A percentile compares a stretch with the other conserved stretches of the same genome.
phyloP scores from a whole-genome alignment of 2,329 filamentous ascomycete genomes.

The Blastomyces silverae region DNA sequence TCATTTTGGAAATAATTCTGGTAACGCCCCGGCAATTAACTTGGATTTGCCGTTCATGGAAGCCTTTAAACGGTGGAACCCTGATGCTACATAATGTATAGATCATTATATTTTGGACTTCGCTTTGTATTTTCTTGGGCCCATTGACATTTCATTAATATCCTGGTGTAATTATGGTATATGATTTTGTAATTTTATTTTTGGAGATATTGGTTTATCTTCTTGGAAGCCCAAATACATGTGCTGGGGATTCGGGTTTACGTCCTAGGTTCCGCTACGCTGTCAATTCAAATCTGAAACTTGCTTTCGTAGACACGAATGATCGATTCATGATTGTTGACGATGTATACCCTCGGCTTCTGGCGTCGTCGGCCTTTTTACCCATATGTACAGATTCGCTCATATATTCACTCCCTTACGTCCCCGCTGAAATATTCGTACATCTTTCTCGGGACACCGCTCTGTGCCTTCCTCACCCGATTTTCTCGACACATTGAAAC shows the following conservation, averaged over 20 bases:
- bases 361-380: not conserved
- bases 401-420: not conserved
- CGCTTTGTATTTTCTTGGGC: not conserved
- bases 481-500: constrained; percentile 10
- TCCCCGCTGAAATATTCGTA: too few relatives aligned
- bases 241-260: too few relatives aligned
- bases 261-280: not conserved
- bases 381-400: not conserved
- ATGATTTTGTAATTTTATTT: constrained; percentile 1
- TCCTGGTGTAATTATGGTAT: constrained; percentile 1
- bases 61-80: constrained; percentile 8
- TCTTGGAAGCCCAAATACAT: not conserved
- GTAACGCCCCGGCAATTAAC: not conserved
- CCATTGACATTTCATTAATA: not conserved
- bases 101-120: not conserved
- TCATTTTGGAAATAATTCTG: not conserved
- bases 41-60: constrained; percentile 3
- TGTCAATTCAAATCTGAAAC: not conserved
- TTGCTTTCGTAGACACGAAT: not conserved
- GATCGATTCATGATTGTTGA: not conserved
- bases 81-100: not conserved
- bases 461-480: not conserved
- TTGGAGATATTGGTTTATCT: not conserved
- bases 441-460: not conserved
- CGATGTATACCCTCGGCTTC: not conserved